Percentiles rank a stretch among this genome's conserved stretches.
phyloP scores from a whole-genome alignment of 2,329 filamentous ascomycete species.

The Ambrosiella beaveri region DNA sequence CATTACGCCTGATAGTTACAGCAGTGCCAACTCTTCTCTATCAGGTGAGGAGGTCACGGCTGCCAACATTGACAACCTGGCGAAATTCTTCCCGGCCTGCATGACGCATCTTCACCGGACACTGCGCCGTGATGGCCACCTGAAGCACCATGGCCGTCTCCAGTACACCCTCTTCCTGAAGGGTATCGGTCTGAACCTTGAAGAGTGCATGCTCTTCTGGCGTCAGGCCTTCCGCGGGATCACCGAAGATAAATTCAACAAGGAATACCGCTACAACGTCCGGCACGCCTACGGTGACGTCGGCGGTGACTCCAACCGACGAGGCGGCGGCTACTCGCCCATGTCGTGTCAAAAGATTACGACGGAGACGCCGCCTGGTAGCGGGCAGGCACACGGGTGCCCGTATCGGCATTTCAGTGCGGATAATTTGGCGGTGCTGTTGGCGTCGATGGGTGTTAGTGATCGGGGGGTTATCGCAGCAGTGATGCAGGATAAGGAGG shows the following conservation, averaged over 20 bases:
- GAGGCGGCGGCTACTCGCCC: conserved; percentile 74
- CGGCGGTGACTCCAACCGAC: conserved; percentile 74
- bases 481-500: conserved; percentile 77
- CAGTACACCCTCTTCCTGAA: conserved; percentile 97
- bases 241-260: conserved; percentile 89
- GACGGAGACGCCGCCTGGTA: conserved; percentile 69
- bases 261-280: conserved; percentile 93
- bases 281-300: conserved; percentile 93
- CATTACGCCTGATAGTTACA: conserved; percentile 72
- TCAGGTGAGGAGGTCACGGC: conserved; percentile 59
- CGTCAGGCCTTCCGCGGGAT: conserved; percentile 68
- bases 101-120: conserved; percentile 84
- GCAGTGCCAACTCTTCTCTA: conserved; percentile 44
- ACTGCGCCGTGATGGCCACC: conserved; percentile 69
- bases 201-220: conserved; percentile 89
- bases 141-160: conserved; percentile 83
- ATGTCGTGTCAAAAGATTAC: conserved; percentile 93
- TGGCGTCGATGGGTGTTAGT: conserved; percentile 62
- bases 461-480: conserved; percentile 63
- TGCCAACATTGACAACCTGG: conserved; percentile 60
- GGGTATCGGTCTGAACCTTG: conserved; percentile 79
- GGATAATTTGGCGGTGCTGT: conserved; percentile 64
- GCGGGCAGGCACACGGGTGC: conserved; percentile 86
- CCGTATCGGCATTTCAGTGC: conserved; percentile 83
- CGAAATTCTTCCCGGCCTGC: conserved; percentile 73